These are phyloP conservation scores for Zasmidium citrigriseum DNA, from an alignment of 2,329 filamentous ascomycete species.

Conservation along the genomic window DNA sequence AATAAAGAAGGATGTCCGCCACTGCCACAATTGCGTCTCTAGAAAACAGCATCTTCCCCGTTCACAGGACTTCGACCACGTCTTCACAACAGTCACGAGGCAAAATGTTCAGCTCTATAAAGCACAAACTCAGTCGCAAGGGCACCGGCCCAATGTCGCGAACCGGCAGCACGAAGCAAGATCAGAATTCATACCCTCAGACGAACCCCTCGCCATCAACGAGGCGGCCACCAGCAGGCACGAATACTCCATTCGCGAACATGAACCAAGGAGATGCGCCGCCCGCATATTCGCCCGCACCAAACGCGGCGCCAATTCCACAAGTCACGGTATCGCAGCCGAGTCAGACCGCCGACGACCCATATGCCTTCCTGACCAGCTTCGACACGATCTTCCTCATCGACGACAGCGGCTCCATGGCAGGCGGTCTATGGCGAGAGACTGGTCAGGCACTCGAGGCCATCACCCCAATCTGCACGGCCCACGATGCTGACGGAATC, in stretches of 20 bases:
- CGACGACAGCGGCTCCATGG: conserved; percentile 90
- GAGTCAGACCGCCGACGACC: conserved; percentile 55
- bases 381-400: conserved; percentile 92
- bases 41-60: conserved; percentile 3
- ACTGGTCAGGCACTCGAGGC: conserved; percentile 67
- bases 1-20: conserved; percentile 9
- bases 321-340: conserved; percentile 6
- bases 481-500: conserved; percentile 78
- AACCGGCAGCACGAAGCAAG: conserved; percentile 12
- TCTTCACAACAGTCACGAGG: conserved; percentile 19
- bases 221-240: conserved; percentile 17
- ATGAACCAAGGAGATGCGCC: conserved; percentile 29
- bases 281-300: conserved; percentile 44
- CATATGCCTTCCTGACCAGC: conserved; percentile 70
- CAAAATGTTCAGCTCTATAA: conserved; percentile 25
- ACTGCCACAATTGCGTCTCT: background rate
- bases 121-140: conserved; percentile 24
- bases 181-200: conserved; percentile 23
- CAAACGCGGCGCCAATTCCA: conserved; percentile 38
- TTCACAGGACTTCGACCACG: conserved; percentile 16
- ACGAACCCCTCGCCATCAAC: conserved; percentile 20
- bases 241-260: conserved; percentile 15
- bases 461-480: conserved; percentile 80
- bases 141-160: conserved; percentile 5
- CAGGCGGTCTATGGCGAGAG: conserved; percentile 73